These are phyloP conservation scores for Keithomyces neogunnii DNA, from an alignment of 2,329 filamentous ascomycete species.

Conservation along the genomic window DNA sequence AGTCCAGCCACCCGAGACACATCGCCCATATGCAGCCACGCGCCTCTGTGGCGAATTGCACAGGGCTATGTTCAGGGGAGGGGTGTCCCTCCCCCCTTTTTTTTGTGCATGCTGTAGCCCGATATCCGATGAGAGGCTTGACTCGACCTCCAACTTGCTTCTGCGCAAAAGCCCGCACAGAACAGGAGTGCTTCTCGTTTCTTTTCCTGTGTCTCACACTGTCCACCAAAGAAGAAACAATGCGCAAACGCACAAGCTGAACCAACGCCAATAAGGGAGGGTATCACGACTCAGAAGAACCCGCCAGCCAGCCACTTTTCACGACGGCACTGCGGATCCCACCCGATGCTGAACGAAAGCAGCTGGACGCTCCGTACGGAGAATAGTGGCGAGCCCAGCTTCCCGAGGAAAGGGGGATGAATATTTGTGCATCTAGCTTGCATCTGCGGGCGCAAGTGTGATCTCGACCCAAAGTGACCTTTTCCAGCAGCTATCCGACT, in stretches of 20 bases:
- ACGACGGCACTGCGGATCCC: not conserved
- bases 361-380: too few relatives aligned
- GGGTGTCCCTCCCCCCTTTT: not conserved
- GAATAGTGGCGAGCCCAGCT: not conserved
- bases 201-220: not conserved
- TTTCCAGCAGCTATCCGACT: too few relatives aligned
- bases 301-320: not conserved
- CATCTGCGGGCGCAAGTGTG: not conserved
- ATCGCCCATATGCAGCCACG: slow-evolving; percentile 8
- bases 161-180: too few relatives aligned
- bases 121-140: too few relatives aligned
- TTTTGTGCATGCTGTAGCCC: not conserved
- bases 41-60: slow-evolving; percentile 9
- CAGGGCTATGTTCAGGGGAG: not conserved
- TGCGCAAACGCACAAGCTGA: not conserved
- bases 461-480: not conserved
- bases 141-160: too few relatives aligned
- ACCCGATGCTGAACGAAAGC: too few relatives aligned
- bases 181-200: too few relatives aligned
- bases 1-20: slow-evolving; percentile 3
- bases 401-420: not conserved
- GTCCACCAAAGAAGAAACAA: not conserved
- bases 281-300: slow-evolving; percentile 4
- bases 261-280: not conserved
- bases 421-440: not conserved